phyloP scores from a whole-genome alignment of 495 filamentous ascomycete genomes.

The Penicillium taxi region DNA sequence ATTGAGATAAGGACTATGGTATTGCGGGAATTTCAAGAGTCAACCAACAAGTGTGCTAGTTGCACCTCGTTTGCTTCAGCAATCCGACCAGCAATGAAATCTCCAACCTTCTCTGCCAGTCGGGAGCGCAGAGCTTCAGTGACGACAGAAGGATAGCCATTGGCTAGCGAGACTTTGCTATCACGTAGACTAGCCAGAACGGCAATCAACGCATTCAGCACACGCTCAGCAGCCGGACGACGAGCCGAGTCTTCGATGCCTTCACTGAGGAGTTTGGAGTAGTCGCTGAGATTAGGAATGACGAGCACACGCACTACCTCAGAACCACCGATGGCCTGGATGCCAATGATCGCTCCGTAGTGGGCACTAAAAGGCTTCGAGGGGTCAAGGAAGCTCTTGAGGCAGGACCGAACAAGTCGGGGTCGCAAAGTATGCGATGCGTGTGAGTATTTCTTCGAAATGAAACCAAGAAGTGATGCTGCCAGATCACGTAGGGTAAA shows the following conservation, averaged over 20 bases:
- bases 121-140: conserved; percentile 46
- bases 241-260: conserved; percentile 50
- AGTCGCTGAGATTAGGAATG: conserved; percentile 69
- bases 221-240: conserved; percentile 52
- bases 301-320: conserved; percentile 75
- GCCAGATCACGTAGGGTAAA: conserved; percentile 79
- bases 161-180: conserved; percentile 27
- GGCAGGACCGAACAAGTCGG: conserved; percentile 79
- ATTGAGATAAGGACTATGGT: no score
- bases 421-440: conserved; percentile 72
- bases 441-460: conserved; percentile 66
- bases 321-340: conserved; percentile 64
- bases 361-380: conserved; percentile 69
- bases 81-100: conserved; percentile 46
- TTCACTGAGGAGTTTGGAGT: conserved; percentile 63
- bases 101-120: conserved; percentile 53
- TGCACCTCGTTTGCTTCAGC: conserved; percentile 40
- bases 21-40: conserved; percentile 5
- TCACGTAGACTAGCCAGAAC: conserved; percentile 46
- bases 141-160: conserved; percentile 40
- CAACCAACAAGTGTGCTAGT: conserved; percentile 31
- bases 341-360: conserved; percentile 76
- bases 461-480: conserved; percentile 64
- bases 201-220: conserved; percentile 53
- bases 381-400: conserved; percentile 84